phyloP scores from a whole-genome alignment of 2,329 filamentous ascomycete species.

The Diaporthe sp. region DNA sequence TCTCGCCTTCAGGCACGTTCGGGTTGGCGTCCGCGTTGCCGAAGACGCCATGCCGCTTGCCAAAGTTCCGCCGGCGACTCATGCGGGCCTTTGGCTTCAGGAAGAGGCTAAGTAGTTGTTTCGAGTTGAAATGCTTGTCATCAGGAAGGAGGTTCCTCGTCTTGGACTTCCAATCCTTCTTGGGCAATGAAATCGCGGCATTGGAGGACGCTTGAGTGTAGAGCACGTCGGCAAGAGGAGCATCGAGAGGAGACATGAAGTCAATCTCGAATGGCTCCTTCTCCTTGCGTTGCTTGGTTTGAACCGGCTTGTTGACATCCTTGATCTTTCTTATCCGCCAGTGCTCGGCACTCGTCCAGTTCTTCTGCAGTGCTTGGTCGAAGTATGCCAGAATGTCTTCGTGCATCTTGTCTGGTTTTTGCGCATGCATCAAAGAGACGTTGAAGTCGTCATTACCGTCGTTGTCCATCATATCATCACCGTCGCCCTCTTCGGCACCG shows the following conservation, averaged over 20 bases:
- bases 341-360: constrained; percentile 98
- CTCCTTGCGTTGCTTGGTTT: constrained; percentile 83
- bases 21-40: constrained; percentile 58
- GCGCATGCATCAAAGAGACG: constrained; percentile 81
- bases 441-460: constrained; percentile 78
- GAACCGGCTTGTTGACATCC: constrained; percentile 75
- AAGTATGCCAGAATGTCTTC: constrained; percentile 99
- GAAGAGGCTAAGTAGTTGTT: constrained; percentile 89
- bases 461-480: constrained; percentile 71
- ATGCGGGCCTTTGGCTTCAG: constrained; percentile 93
- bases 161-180: constrained; percentile 96
- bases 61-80: constrained; percentile 72
- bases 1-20: constrained; percentile 77
- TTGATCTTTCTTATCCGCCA: constrained; percentile 98
- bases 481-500: constrained; percentile 66
- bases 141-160: constrained; percentile 93
- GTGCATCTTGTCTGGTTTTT: constrained; percentile 78
- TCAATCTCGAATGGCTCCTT: constrained; percentile 98
- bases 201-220: constrained; percentile 87
- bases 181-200: constrained; percentile 85
- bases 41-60: constrained; percentile 61
- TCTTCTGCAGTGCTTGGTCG: constrained; percentile 95
- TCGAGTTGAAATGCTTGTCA: constrained; percentile 98
- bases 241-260: constrained; percentile 82
- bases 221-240: constrained; percentile 79